Percentiles rank a stretch among this genome's conserved stretches.
These are phyloP conservation scores for Aureobasidium zeae DNA, from an alignment of 2,329 filamentous ascomycete genomes.

Conservation along the genomic window DNA sequence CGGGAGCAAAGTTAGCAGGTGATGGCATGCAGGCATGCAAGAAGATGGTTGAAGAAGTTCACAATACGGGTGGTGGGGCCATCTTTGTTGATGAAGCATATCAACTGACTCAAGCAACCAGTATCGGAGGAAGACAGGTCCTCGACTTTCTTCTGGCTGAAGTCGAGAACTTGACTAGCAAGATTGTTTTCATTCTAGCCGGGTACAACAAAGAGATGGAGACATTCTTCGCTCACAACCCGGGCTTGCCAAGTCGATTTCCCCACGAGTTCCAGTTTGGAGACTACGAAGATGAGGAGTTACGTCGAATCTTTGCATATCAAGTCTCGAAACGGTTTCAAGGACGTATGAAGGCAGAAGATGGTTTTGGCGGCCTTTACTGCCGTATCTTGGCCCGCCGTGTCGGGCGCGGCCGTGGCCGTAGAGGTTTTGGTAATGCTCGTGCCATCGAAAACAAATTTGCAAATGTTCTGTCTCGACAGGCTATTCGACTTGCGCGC, in stretches of 20 bases:
- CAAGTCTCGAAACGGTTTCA: conserved; percentile 46
- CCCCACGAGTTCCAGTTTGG: conserved; percentile 56
- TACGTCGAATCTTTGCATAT: conserved; percentile 50
- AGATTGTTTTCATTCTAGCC: conserved; percentile 62
- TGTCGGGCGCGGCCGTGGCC: neutral
- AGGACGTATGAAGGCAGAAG: neutral
- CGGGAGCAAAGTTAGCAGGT: conserved; percentile 57
- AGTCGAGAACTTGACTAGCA: conserved; percentile 61
- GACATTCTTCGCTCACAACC: conserved; percentile 64
- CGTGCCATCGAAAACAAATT: neutral
- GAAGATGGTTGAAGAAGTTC: conserved; percentile 47
- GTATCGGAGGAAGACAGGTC: conserved; percentile 48
- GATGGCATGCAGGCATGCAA: conserved; percentile 51
- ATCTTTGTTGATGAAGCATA: conserved; percentile 76
- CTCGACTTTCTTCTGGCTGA: conserved; percentile 64
- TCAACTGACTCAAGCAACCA: conserved; percentile 55
- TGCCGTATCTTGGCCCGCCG: neutral
- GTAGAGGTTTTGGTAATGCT: neutral
- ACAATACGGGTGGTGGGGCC: conserved; percentile 54
- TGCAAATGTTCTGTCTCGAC: neutral
- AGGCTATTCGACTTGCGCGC: neutral
- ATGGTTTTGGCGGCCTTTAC: neutral
- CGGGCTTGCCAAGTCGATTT: conserved; percentile 60
- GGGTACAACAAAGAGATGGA: conserved; percentile 71
- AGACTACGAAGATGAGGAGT: conserved; percentile 59